Conservation (phyloP, 2,329 filamentous ascomycete genomes). For the Myrmaecium sp. region DNA sequence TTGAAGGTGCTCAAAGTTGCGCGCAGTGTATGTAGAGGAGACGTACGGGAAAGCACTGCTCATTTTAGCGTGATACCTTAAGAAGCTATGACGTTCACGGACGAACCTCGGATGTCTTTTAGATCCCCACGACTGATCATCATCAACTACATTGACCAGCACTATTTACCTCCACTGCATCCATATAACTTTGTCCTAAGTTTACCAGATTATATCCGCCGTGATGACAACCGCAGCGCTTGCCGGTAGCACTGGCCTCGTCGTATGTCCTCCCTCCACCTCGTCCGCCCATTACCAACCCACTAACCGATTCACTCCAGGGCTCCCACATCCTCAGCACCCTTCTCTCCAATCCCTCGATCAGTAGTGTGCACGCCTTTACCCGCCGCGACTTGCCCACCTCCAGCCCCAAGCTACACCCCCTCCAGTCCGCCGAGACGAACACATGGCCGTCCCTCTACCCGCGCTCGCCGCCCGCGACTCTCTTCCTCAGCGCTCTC, state of each 20-base stretch:
- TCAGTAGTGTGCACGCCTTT: slow-evolving; percentile 43
- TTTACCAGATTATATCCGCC: too few species aligned
- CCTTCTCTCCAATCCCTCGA: slow-evolving; percentile 37
- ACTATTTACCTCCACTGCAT: too few species aligned
- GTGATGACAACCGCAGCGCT: slow-evolving; percentile 35
- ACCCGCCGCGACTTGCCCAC: slow-evolving; percentile 44
- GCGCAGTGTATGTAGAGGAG: too few species aligned
- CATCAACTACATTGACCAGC: too few species aligned
- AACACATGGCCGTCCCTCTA: slow-evolving; percentile 41
- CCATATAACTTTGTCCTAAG: too few species aligned
- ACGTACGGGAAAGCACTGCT: too few species aligned
- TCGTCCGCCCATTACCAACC: slow-evolving; percentile 1
- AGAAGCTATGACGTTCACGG: too few species aligned
- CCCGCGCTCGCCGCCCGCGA: slow-evolving; percentile 39
- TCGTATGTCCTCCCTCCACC: slow-evolving; percentile 18
- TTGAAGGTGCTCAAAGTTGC: too few species aligned
- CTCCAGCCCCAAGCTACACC: slow-evolving; percentile 42
- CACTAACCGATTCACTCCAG: slow-evolving; percentile 21
- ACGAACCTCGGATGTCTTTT: too few species aligned
- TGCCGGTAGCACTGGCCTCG: slow-evolving; percentile 49
- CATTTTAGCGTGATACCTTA: too few species aligned
- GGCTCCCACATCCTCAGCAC: slow-evolving; percentile 57
- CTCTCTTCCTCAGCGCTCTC: slow-evolving; percentile 58
- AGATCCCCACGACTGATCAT: too few species aligned
- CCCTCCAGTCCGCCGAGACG: slow-evolving; percentile 49